A percentile compares a stretch with the other conserved stretches of the same genome.
Conservation (phyloP, 352 stramenopile genomes). For the Phytopythium kandeliae region DNA sequence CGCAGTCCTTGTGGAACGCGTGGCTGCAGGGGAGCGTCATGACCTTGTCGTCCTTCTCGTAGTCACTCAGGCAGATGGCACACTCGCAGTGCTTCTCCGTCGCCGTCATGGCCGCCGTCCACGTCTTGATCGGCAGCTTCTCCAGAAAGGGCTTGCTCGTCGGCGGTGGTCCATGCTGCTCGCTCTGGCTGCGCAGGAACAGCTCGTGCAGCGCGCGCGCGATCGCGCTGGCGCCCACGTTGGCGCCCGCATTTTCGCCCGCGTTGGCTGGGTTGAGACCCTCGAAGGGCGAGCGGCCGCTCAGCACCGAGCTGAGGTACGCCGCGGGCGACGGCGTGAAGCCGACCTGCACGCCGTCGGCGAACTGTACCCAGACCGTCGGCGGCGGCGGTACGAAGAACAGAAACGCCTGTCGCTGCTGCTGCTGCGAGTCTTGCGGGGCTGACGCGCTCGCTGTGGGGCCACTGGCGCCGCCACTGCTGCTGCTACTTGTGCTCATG, state of each 20-base stretch:
- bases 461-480: slow-evolving; percentile 6
- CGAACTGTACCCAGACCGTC: slow-evolving; percentile 57
- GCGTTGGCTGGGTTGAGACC: slow-evolving; percentile 1
- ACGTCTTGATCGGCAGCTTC: slow-evolving; percentile 56
- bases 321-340: slow-evolving; percentile 37
- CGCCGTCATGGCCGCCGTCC: slow-evolving; percentile 30
- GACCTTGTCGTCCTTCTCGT: slow-evolving; percentile 55
- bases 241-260: too few species aligned
- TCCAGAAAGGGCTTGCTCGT: slow-evolving; percentile 69
- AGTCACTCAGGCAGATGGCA: slow-evolving; percentile 73
- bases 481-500: slow-evolving; percentile 14
- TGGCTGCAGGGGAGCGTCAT: slow-evolving; percentile 70
- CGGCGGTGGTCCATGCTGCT: slow-evolving; percentile 55
- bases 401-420: slow-evolving; percentile 20
- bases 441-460: slow-evolving; percentile 14
- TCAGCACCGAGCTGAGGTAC: slow-evolving; percentile 35
- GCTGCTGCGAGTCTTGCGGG: not conserved
- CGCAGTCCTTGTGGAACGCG: slow-evolving; percentile 75
- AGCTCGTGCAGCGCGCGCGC: slow-evolving; percentile 51
- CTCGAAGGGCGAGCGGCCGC: slow-evolving; percentile 17
- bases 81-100: slow-evolving; percentile 57
- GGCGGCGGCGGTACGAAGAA: slow-evolving; percentile 59
- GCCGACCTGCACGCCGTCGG: slow-evolving; percentile 39
- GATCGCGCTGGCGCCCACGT: slow-evolving; percentile 21
- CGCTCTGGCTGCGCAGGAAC: slow-evolving; percentile 53